Evolutionary conservation across 371 early-diverging fungal genomes (phyloP), one percentile per base, ranked within the genome.

Genomic region (Rhizoclosmatium hyalinum): DNA sequence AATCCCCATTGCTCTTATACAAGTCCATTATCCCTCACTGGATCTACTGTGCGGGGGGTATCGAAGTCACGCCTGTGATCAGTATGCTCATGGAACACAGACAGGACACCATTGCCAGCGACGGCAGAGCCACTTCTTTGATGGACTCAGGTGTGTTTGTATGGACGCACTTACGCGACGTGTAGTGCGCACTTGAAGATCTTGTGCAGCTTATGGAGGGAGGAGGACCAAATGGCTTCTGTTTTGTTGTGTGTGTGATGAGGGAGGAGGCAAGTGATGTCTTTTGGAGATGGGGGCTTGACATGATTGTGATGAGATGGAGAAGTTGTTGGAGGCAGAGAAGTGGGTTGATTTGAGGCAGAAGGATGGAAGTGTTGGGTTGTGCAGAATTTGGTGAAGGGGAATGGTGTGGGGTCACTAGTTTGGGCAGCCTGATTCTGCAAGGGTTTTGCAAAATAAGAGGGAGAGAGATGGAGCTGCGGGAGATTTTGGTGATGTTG

Each of bases 381-480:
- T 50, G 50, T 50, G 32, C 32, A 50, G 50, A 17, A 44, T 55
- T 12, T 58, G 42, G 56, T 56, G 39, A 42, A 39, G 12, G 70
- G 70, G 42, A 17, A 57, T 5, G 60, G 58, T 5, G 14, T 19
- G 8, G 58, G 60, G 5, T n/a, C 58, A 57, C 41, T 14, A 24
- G 70, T 58, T 57, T 58, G 70, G 70, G 2, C 56, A 58, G 14
- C 70, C 70, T n/a, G 60, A 70, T 12, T 57, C 39, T 42, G 43
- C n/a, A 12, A 14, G n/a, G 10, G 19, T 70, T 2, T 70, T 70
- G 50, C 6, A 50, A 17, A 50, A 50, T 0, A 0, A 17, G 6
- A 17, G 6, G 14, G 56, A 58, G 5, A 43, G 12, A 6, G 43
- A 44, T 55, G 45, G 24, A 24, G 24, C 24, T 24, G 24, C 43